Evolutionary conservation across 148 eudicot species (phyloP).

Genomic region (Chenopodium album): DNA sequence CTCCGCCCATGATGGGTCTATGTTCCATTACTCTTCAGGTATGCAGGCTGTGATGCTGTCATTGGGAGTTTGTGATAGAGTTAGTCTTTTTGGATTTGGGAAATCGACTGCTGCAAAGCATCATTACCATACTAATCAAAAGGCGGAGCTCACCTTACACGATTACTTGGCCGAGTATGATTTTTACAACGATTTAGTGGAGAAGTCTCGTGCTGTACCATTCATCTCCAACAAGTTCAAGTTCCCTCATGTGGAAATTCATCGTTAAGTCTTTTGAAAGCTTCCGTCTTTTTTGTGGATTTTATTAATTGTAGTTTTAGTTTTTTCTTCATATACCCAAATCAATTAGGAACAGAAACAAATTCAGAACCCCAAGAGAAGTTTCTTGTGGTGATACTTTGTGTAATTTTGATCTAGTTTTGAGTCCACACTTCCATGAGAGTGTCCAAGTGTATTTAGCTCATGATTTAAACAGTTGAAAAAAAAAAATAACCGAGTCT

Average conservation of each 20-base stretch:
- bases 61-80: constrained; percentile 71
- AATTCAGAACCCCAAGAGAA: constrained; percentile 16
- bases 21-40: constrained; percentile 92
- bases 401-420: constrained; percentile 15
- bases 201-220: constrained; percentile 56
- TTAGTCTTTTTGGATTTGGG: constrained; percentile 81
- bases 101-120: constrained; percentile 64
- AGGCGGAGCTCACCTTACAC: constrained; percentile 68
- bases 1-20: constrained; percentile 58
- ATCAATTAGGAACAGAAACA: constrained; percentile 9
- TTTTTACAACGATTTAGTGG: constrained; percentile 63
- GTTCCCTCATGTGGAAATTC: constrained; percentile 69
- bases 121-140: constrained; percentile 89
- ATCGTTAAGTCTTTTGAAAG: constrained; percentile 34
- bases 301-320: constrained; percentile 2
- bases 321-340: constrained; percentile 5
- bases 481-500: not conserved
- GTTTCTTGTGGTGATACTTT: constrained; percentile 27
- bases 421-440: constrained; percentile 3
- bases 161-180: constrained; percentile 89
- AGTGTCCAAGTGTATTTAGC: constrained; percentile 7
- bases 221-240: constrained; percentile 59
- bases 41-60: constrained; percentile 92
- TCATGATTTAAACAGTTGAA: not conserved
- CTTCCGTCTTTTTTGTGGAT: constrained; percentile 8